phyloP scores from a whole-genome alignment of 306 rosid species.

The Fragaria nilgerrensis region DNA sequence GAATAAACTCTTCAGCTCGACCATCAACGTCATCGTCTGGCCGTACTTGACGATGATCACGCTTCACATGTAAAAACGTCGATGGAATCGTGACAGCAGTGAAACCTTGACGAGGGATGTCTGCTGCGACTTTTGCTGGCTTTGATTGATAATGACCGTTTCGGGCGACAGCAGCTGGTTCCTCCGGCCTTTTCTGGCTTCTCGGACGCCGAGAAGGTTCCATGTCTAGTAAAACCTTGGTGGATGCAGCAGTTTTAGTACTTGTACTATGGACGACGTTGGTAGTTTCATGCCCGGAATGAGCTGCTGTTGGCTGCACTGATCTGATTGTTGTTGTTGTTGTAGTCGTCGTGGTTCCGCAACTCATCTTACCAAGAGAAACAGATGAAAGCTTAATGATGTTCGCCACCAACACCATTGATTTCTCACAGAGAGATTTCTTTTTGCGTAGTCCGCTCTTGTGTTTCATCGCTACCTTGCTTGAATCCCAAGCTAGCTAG shows the following conservation, averaged over 20 bases:
- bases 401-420: slow-evolving; percentile 62
- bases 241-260: not conserved
- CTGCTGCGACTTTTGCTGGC: not conserved
- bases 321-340: not conserved
- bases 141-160: not conserved
- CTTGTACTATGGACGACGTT: not conserved
- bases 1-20: slow-evolving; percentile 21
- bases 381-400: slow-evolving; percentile 58
- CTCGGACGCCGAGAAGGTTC: not conserved
- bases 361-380: slow-evolving; percentile 38
- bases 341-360: slow-evolving; percentile 3
- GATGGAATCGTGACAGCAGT: not conserved
- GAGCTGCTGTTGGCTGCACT: not conserved
- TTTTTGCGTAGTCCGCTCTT: slow-evolving; percentile 18
- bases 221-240: not conserved
- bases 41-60: not conserved
- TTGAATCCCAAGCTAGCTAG: not conserved
- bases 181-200: slow-evolving; percentile 12
- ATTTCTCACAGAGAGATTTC: slow-evolving; percentile 59
- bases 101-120: not conserved
- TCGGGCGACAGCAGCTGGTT: not conserved
- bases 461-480: slow-evolving; percentile 11
- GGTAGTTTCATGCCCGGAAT: not conserved
- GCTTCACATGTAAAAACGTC: not conserved
- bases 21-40: slow-evolving; percentile 14